These are phyloP conservation scores for Aspergillus sp. DNA, from an alignment of 2,329 filamentous ascomycete genomes.

Conservation along the genomic window DNA sequence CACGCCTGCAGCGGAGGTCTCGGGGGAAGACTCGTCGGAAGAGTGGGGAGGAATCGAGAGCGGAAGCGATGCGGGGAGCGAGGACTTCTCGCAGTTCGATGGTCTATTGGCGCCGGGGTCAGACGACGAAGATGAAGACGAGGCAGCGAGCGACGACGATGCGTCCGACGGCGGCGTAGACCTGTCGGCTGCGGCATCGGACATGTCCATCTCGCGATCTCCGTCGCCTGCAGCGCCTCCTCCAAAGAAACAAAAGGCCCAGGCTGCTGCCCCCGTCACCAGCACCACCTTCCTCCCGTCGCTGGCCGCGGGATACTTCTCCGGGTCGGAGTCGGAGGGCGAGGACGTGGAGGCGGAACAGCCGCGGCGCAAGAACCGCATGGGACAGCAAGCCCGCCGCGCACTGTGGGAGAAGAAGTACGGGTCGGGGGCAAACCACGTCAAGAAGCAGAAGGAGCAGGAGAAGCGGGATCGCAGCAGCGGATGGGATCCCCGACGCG, in stretches of 20 bases:
- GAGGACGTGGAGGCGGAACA: conserved; percentile 46
- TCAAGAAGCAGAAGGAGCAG: conserved; percentile 43
- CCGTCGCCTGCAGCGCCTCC: conserved; percentile 26
- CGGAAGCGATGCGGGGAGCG: conserved; percentile 13
- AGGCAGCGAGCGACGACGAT: conserved; percentile 17
- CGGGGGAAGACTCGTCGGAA: too few relatives aligned
- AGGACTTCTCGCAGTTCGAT: conserved; percentile 31
- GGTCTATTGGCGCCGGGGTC: conserved; percentile 32
- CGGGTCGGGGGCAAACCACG: conserved; percentile 57
- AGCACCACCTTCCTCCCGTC: conserved; percentile 60
- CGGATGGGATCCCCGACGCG: conserved; percentile 59
- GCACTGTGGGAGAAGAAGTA: conserved; percentile 62
- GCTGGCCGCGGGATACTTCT: conserved; percentile 61
- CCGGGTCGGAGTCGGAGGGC: conserved; percentile 57
- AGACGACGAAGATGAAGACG: conserved; percentile 22
- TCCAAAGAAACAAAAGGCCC: conserved; percentile 15
- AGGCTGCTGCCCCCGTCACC: conserved; percentile 18
- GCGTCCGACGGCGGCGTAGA: conserved; percentile 2
- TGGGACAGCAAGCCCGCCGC: conserved; percentile 61
- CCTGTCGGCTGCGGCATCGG: conserved; percentile 19
- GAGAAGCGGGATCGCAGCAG: conserved; percentile 41
- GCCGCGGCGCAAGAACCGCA: conserved; percentile 56
- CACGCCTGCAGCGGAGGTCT: neutral
- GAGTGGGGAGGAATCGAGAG: neutral
- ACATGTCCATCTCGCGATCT: conserved; percentile 34